These are phyloP conservation scores for Amaranthus cruentus DNA, from an alignment of 148 eudicot species.

Conservation along the genomic window DNA sequence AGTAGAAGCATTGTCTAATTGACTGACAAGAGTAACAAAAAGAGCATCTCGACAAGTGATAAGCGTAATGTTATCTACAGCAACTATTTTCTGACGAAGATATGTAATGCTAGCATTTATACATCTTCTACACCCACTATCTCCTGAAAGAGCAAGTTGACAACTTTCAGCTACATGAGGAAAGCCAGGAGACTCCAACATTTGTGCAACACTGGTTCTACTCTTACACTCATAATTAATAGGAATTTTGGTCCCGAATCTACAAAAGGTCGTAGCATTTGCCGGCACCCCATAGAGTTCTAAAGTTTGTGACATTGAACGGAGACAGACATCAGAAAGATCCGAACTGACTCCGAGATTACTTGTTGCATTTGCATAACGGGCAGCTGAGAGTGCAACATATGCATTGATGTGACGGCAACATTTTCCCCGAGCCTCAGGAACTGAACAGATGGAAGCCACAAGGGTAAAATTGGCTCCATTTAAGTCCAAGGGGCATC, in stretches of 20 bases:
- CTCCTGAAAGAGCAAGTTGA: slow-evolving; percentile 39
- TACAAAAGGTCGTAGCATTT: slow-evolving; percentile 70
- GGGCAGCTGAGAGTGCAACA: slow-evolving; percentile 72
- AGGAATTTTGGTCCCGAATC: slow-evolving; percentile 82
- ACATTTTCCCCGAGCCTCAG: slow-evolving; percentile 61
- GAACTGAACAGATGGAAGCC: slow-evolving; percentile 66
- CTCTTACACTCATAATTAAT: slow-evolving; percentile 78
- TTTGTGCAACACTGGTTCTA: slow-evolving; percentile 73
- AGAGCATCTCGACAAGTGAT: slow-evolving; percentile 94
- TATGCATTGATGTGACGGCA: slow-evolving; percentile 88
- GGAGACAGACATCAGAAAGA: slow-evolving; percentile 53
- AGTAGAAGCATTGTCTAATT: slow-evolving; percentile 56
- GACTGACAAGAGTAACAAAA: slow-evolving; percentile 81
- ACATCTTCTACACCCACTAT: slow-evolving; percentile 60
- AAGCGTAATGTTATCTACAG: slow-evolving; percentile 60
- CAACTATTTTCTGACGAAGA: slow-evolving; percentile 58
- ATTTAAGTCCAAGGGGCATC: slow-evolving; percentile 78
- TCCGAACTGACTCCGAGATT: slow-evolving; percentile 62
- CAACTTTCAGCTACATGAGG: slow-evolving; percentile 51
- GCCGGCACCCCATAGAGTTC: slow-evolving; percentile 64
- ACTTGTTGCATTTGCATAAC: slow-evolving; percentile 62
- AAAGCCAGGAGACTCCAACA: slow-evolving; percentile 84
- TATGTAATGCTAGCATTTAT: slow-evolving; percentile 74
- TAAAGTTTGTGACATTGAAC: slow-evolving; percentile 60
- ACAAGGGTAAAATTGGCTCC: slow-evolving; percentile 65